A percentile compares a stretch with the other conserved stretches of the same genome.
Conservation (phyloP, 495 filamentous ascomycete genomes). For the Hamigera avellanea region DNA sequence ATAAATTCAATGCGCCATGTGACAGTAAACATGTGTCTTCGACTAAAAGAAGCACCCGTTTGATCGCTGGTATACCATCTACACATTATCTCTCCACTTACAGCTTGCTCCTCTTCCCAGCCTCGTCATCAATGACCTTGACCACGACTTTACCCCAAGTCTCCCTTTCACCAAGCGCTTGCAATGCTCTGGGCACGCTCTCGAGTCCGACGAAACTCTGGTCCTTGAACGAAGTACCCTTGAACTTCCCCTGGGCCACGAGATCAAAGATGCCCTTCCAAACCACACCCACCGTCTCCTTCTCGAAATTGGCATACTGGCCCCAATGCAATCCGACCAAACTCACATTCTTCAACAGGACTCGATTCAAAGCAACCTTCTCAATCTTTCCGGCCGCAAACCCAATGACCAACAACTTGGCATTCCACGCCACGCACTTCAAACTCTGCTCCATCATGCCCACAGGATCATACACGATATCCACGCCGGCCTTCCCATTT, state of each 20-base stretch:
- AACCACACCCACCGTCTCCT: slow-evolving; percentile 54
- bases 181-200: slow-evolving; percentile 61
- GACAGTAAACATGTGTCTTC: no score
- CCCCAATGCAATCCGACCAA: slow-evolving; percentile 91
- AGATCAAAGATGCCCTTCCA: slow-evolving; percentile 76
- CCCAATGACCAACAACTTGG: slow-evolving; percentile 73
- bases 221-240: slow-evolving; percentile 70
- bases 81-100: slow-evolving; percentile 9
- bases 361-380: slow-evolving; percentile 83
- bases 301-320: slow-evolving; percentile 63
- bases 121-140: slow-evolving; percentile 58
- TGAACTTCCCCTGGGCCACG: slow-evolving; percentile 67
- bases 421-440: slow-evolving; percentile 89
- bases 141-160: slow-evolving; percentile 98
- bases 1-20: no score
- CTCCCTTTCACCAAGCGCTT: slow-evolving; percentile 63
- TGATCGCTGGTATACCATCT: no score
- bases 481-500: slow-evolving; percentile 55
- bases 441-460: slow-evolving; percentile 73
- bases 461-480: slow-evolving; percentile 86
- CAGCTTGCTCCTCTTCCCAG: slow-evolving; percentile 40
- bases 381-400: slow-evolving; percentile 86
- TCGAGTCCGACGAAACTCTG: slow-evolving; percentile 74
- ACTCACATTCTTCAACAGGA: slow-evolving; percentile 87
- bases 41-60: no score